Percentiles rank a stretch among this genome's conserved stretches.
phyloP scores from a whole-genome alignment of 306 rosid species.

The Acacia confusa region DNA sequence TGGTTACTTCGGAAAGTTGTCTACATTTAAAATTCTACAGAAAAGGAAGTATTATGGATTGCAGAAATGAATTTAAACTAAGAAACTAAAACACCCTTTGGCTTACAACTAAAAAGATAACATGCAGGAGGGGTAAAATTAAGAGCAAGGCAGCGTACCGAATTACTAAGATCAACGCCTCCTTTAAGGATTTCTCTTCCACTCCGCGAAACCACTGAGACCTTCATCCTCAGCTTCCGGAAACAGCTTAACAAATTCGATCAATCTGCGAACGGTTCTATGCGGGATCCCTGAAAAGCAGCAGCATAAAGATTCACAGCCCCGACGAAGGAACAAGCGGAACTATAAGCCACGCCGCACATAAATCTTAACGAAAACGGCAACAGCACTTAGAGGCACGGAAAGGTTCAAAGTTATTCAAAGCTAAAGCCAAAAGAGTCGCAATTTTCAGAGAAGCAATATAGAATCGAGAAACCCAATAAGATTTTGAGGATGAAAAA shows the following conservation, averaged over 20 bases:
- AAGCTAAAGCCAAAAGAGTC: background rate
- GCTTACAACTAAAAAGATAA: background rate
- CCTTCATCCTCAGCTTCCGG: slow-evolving; percentile 63
- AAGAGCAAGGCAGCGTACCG: slow-evolving; percentile 50
- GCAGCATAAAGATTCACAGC: slow-evolving; percentile 7
- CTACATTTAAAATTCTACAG: background rate
- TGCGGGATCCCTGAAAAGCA: slow-evolving; percentile 35
- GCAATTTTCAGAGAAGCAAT: background rate
- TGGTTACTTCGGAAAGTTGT: slow-evolving; percentile 23
- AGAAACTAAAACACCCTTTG: background rate
- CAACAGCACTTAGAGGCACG: background rate
- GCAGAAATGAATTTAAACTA: background rate
- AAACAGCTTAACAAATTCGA: slow-evolving; percentile 28
- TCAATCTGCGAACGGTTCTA: slow-evolving; percentile 10
- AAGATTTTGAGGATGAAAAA: slow-evolving; percentile 3
- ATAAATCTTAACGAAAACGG: background rate
- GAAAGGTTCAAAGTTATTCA: background rate
- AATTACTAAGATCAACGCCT: slow-evolving; percentile 71
- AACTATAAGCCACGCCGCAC: background rate
- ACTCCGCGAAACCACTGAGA: slow-evolving; percentile 71
- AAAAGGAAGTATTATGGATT: background rate
- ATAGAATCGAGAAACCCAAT: background rate
- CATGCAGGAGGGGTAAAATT: background rate
- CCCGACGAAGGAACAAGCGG: background rate
- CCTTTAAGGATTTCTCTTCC: slow-evolving; percentile 84